These are phyloP conservation scores for Bathelium albidoporum DNA, from an alignment of 495 filamentous ascomycete species.

Conservation along the genomic window DNA sequence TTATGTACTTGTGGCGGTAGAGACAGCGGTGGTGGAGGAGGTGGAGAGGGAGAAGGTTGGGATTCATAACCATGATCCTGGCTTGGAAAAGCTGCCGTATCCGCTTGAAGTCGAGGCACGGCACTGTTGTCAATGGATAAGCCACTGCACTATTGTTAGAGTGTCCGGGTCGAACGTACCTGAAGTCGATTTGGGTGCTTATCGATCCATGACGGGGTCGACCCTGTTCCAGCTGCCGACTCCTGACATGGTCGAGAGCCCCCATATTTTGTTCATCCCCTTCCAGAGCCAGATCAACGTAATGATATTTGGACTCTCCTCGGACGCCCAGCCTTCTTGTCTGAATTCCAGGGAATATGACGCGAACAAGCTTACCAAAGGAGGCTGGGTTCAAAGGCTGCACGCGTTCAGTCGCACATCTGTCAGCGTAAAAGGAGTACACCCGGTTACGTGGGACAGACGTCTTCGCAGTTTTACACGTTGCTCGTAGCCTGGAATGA, in stretches of 20 bases:
- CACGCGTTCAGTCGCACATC: conserved; percentile 84
- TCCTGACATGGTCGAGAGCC: neutral
- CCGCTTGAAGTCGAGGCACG: conserved; percentile 44
- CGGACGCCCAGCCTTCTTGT: conserved; percentile 85
- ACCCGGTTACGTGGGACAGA: conserved; percentile 88
- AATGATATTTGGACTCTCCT: conserved; percentile 98
- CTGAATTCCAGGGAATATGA: conserved; percentile 89
- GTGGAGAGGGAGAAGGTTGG: conserved; percentile 9
- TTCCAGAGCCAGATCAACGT: conserved; percentile 71
- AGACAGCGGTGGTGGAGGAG: conserved; percentile 3
- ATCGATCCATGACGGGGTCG: conserved; percentile 11
- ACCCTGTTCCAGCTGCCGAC: neutral
- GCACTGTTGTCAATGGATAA: conserved; percentile 7
- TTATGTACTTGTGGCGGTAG: conserved; percentile 22
- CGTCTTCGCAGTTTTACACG: conserved; percentile 67
- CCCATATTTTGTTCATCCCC: conserved; percentile 37
- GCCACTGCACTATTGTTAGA: neutral
- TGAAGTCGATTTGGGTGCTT: conserved; percentile 34
- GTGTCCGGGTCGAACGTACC: conserved; percentile 16
- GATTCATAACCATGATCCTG: conserved; percentile 23
- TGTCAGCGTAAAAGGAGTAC: conserved; percentile 82
- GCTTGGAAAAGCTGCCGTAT: conserved; percentile 56
- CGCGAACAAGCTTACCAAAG: conserved; percentile 92
- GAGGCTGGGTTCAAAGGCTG: conserved; percentile 91
- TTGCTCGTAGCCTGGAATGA: conserved; percentile 60